Conservation (phyloP, 169 alveolate species). For the Plasmodium fragile region DNA sequence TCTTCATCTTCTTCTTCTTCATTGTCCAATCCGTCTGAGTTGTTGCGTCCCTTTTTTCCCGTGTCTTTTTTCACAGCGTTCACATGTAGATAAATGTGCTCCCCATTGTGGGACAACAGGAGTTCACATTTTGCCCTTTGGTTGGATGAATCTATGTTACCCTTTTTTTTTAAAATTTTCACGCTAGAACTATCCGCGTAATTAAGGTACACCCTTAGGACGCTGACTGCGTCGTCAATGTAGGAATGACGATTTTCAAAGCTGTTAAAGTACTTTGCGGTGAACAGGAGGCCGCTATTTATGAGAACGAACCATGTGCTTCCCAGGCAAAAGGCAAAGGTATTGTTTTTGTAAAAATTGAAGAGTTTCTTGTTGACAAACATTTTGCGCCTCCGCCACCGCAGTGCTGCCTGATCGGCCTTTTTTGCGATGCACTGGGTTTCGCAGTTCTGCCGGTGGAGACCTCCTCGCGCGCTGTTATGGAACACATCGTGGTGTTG, state of each 20-base stretch:
- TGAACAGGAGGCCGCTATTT: constrained; percentile 22
- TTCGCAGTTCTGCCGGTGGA: neutral
- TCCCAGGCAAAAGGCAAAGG: constrained; percentile 55
- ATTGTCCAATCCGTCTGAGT: neutral
- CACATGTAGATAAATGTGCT: constrained; percentile 22
- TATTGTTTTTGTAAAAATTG: constrained; percentile 29
- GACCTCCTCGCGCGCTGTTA: neutral
- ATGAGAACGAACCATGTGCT: constrained; percentile 61
- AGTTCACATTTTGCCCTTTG: constrained; percentile 65
- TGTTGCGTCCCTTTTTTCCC: neutral
- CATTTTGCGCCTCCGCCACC: constrained; percentile 3
- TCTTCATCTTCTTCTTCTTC: constrained; percentile 72
- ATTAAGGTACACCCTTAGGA: constrained; percentile 35
- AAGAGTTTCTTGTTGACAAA: constrained; percentile 4
- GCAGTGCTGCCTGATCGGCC: neutral
- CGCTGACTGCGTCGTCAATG: constrained; percentile 24
- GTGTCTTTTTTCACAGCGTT: constrained; percentile 26
- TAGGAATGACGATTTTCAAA: constrained; percentile 49
- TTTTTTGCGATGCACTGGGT: neutral
- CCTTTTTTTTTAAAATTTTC: constrained; percentile 42
- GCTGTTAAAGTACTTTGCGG: constrained; percentile 24
- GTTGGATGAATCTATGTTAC: constrained; percentile 66
- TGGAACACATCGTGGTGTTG: neutral
- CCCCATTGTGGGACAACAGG: constrained; percentile 10
- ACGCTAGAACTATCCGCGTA: constrained; percentile 12